Evolutionary conservation across 768 basidiomycete genomes (phyloP).

Genomic region (Psilocybe azurescens): DNA sequence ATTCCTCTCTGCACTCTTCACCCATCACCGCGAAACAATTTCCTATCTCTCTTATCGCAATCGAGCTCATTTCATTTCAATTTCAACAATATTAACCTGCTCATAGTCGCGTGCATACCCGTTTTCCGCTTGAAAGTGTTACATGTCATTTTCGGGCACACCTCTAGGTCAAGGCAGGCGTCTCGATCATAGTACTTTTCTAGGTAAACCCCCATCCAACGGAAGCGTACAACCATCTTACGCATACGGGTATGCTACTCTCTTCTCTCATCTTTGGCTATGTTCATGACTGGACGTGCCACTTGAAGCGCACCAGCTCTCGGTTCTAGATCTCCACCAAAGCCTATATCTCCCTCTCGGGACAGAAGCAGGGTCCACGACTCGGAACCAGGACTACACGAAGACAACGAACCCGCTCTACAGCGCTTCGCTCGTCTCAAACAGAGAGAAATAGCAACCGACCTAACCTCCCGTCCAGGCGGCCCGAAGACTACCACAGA

Average conservation of each 20-base stretch:
- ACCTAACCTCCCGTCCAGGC: conserved; percentile 33
- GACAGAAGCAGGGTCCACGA: conserved; percentile 30
- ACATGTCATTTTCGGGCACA: conserved; percentile 89
- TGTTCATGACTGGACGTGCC: conserved; percentile 20
- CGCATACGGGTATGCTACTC: conserved; percentile 65
- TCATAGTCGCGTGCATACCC: conserved; percentile 20
- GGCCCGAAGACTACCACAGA: conserved; percentile 49
- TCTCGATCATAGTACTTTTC: conserved; percentile 80
- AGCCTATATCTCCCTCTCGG: conserved; percentile 46
- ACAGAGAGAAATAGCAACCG: conserved; percentile 43
- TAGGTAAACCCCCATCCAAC: conserved; percentile 59
- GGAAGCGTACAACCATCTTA: conserved; percentile 57
- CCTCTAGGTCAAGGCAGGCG: conserved; percentile 86
- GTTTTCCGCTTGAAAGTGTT: conserved; percentile 31
- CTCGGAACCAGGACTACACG: conserved; percentile 36
- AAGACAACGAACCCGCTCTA: conserved; percentile 46
- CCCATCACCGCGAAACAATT: conserved; percentile 4
- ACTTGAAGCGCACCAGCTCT: conserved; percentile 57
- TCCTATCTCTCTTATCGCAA: conserved; percentile 7
- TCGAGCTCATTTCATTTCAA: background rate
- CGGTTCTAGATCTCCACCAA: conserved; percentile 64
- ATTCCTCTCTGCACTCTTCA: conserved; percentile 11
- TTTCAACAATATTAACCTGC: conserved; percentile 6
- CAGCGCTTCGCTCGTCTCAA: conserved; percentile 48
- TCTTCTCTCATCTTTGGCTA: conserved; percentile 23